Conservation (phyloP, 169 alveolate species). For the Cryptosporidium tyzzeri region DNA sequence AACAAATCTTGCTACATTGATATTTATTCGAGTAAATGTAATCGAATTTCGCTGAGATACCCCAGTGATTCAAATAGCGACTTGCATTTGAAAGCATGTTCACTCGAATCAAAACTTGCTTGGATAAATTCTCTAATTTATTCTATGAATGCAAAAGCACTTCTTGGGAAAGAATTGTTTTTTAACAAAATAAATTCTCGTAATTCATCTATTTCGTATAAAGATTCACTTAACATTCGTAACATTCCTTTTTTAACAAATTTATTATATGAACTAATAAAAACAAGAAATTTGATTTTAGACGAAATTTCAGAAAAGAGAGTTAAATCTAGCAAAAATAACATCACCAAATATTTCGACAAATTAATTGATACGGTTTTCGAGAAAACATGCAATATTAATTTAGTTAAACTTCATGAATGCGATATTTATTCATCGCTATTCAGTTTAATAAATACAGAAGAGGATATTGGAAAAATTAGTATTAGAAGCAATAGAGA, state of each 20-base stretch:
- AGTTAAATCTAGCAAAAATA: background rate
- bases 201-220: background rate
- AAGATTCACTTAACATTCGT: conserved; percentile 10
- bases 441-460: conserved; percentile 16
- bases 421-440: conserved; percentile 47
- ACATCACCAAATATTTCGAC: conserved; percentile 30
- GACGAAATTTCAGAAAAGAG: conserved; percentile 44
- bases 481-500: background rate
- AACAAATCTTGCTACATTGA: conserved; percentile 24
- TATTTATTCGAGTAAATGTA: conserved; percentile 27
- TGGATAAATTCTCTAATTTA: conserved; percentile 66
- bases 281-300: conserved; percentile 37
- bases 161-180: background rate
- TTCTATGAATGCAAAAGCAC: conserved; percentile 17
- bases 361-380: conserved; percentile 46
- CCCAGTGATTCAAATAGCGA: conserved; percentile 18
- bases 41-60: conserved; percentile 30
- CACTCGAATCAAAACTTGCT: conserved; percentile 62
- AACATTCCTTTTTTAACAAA: conserved; percentile 30
- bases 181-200: background rate
- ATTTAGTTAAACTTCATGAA: conserved; percentile 19
- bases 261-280: conserved; percentile 57
- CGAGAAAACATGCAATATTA: conserved; percentile 28
- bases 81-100: conserved; percentile 42
- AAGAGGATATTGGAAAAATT: background rate